These are phyloP conservation scores for Suillus subaureus DNA, from an alignment of 768 basidiomycete genomes.

Conservation along the genomic window DNA sequence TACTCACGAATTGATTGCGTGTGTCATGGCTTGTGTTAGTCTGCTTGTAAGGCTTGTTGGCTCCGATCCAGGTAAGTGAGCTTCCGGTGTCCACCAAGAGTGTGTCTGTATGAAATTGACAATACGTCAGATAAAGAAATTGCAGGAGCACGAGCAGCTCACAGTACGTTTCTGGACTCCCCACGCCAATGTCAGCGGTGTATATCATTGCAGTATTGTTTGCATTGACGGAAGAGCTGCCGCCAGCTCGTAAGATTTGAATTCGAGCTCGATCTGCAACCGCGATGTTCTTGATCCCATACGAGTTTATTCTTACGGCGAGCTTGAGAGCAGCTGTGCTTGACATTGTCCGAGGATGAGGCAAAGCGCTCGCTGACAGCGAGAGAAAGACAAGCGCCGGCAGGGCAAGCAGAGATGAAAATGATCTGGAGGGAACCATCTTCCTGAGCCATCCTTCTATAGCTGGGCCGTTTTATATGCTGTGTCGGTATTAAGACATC, in stretches of 20 bases:
- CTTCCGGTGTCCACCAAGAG: slow-evolving; percentile 29
- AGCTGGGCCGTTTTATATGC: neutral
- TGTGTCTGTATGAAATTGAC: slow-evolving; percentile 14
- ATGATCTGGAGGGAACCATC: slow-evolving; percentile 11
- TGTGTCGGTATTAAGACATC: neutral
- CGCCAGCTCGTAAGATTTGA: neutral
- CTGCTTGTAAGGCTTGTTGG: slow-evolving; percentile 41
- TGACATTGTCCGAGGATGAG: neutral
- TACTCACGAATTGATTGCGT: slow-evolving; percentile 30
- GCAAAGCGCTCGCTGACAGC: slow-evolving; percentile 3
- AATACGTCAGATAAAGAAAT: neutral
- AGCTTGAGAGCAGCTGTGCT: slow-evolving; percentile 4
- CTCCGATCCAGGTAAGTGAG: slow-evolving; percentile 58
- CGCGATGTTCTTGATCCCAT: slow-evolving; percentile 2
- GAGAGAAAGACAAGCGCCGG: slow-evolving; percentile 3
- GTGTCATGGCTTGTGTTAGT: slow-evolving; percentile 46
- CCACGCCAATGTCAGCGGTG: slow-evolving; percentile 18
- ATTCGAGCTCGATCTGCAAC: slow-evolving; percentile 10
- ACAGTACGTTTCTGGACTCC: slow-evolving; percentile 18
- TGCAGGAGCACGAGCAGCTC: neutral
- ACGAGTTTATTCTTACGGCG: slow-evolving; percentile 6
- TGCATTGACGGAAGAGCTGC: slow-evolving; percentile 11
- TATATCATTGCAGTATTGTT: slow-evolving; percentile 18
- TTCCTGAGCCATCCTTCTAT: neutral
- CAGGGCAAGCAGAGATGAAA: slow-evolving; percentile 6